Percentiles rank a stretch among this genome's conserved stretches.
Evolutionary conservation across 768 basidiomycete genomes (phyloP).

Genomic region (Lyophyllum atratum): DNA sequence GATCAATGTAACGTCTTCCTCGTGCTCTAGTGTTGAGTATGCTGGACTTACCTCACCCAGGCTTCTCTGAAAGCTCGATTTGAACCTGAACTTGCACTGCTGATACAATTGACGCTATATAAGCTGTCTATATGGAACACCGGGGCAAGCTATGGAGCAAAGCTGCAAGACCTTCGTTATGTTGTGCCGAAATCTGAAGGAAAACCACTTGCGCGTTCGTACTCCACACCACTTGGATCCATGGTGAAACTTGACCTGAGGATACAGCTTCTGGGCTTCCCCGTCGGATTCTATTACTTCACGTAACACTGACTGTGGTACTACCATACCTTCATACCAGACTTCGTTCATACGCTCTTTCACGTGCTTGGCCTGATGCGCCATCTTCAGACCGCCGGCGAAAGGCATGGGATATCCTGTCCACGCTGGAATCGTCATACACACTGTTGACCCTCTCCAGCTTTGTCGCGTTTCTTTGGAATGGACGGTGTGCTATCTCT

Average conservation of each 20-base stretch:
- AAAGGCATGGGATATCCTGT: constrained; percentile 71
- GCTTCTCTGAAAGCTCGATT: constrained; percentile 58
- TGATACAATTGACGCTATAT: constrained; percentile 74
- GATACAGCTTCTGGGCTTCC: constrained; percentile 66
- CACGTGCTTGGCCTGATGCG: constrained; percentile 88
- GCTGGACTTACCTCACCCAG: constrained; percentile 37
- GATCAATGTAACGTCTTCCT: constrained; percentile 54
- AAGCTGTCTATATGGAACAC: constrained; percentile 82
- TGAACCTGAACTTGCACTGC: constrained; percentile 72
- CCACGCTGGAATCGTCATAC: constrained; percentile 67
- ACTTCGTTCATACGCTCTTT: constrained; percentile 73
- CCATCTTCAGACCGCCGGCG: constrained; percentile 77
- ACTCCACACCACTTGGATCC: constrained; percentile 10
- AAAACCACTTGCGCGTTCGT: constrained; percentile 37
- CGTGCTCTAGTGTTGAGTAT: not conserved
- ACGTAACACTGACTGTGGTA: constrained; percentile 72
- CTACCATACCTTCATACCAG: constrained; percentile 80
- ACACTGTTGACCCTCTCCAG: constrained; percentile 66
- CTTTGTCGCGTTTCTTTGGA: constrained; percentile 82
- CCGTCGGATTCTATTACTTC: constrained; percentile 58
- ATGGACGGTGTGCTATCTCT: constrained; percentile 61
- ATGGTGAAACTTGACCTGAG: constrained; percentile 10
- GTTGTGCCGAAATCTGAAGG: constrained; percentile 27
- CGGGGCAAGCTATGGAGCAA: constrained; percentile 82
- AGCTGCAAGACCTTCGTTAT: constrained; percentile 78